Evolutionary conservation across 495 filamentous ascomycete genomes (phyloP).

Genomic region (Penicillium verhagenii): DNA sequence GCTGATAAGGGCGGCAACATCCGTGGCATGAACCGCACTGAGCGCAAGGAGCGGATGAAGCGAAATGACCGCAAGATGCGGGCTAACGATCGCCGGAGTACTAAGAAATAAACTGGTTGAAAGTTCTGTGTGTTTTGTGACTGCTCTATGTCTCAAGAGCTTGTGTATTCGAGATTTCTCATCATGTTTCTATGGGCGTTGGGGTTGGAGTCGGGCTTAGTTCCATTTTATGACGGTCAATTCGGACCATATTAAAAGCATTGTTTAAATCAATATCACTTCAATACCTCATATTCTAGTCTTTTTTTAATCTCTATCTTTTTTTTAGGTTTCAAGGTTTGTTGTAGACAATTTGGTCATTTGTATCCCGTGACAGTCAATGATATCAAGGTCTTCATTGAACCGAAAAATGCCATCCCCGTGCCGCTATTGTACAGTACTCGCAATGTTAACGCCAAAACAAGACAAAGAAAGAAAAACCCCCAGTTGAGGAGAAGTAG

Average conservation of each 20-base stretch:
- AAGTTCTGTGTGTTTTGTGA: not conserved
- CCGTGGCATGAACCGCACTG: conserved; percentile 59
- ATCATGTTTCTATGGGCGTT: conserved; percentile 24
- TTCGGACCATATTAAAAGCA: conserved; percentile 24
- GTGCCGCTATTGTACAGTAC: conserved; percentile 24
- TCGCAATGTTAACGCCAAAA: conserved; percentile 19
- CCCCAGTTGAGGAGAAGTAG: no score
- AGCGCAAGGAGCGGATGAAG: conserved; percentile 63
- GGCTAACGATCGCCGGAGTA: conserved; percentile 60
- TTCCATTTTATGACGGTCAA: conserved; percentile 15
- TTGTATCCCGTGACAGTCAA: conserved; percentile 2
- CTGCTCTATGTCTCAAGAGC: not conserved
- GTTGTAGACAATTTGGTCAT: not conserved
- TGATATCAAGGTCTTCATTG: conserved; percentile 14
- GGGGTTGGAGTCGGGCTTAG: conserved; percentile 26
- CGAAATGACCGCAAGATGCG: conserved; percentile 70
- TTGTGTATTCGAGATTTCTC: conserved; percentile 15
- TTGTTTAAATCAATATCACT: conserved; percentile 13
- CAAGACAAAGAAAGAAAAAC: conserved; percentile 4
- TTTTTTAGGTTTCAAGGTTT: not conserved
- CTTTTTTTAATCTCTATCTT: conserved; percentile 7
- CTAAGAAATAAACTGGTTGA: conserved; percentile 36
- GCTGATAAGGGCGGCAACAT: conserved; percentile 60
- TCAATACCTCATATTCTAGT: not conserved
- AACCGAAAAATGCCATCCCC: conserved; percentile 28